These are phyloP conservation scores for Hypericum perforatum DNA, from an alignment of 345 rosid genomes.

Conservation along the genomic window DNA sequence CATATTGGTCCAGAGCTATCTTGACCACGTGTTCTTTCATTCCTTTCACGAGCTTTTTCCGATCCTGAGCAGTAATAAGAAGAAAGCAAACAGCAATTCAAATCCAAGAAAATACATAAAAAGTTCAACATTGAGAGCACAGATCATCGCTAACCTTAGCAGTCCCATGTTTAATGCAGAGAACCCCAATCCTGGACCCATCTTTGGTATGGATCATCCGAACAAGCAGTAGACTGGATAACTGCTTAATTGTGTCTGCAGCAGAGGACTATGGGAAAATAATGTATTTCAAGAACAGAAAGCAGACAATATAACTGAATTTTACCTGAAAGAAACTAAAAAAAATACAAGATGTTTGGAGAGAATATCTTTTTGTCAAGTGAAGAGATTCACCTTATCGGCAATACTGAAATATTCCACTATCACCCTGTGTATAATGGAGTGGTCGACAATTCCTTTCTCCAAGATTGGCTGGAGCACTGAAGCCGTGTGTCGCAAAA, in stretches of 20 bases:
- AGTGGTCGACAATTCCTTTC: constrained; percentile 89
- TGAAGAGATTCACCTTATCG: constrained; percentile 55
- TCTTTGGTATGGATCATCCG: constrained; percentile 96
- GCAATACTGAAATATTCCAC: constrained; percentile 73
- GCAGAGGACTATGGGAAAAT: constrained; percentile 55
- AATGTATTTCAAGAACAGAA: constrained; percentile 15
- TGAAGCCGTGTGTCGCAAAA: constrained; percentile 59
- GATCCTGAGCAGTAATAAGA: constrained; percentile 41
- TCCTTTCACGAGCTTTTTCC: constrained; percentile 84
- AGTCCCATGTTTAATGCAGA: constrained; percentile 84
- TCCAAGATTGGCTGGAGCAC: constrained; percentile 83
- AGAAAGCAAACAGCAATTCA: neutral
- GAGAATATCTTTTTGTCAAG: neutral
- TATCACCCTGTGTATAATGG: constrained; percentile 67
- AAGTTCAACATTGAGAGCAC: neutral
- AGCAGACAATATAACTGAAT: neutral
- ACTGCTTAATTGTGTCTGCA: constrained; percentile 61
- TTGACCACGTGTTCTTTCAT: constrained; percentile 59
- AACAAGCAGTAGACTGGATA: constrained; percentile 68
- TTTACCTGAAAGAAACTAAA: constrained; percentile 2
- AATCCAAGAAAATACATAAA: constrained; percentile 3
- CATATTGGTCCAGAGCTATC: constrained; percentile 65
- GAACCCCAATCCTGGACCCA: constrained; percentile 76
- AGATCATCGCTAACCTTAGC: constrained; percentile 53
- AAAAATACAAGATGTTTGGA: neutral